phyloP scores from a whole-genome alignment of 129 eudicot genomes.

The Solidago caesia region DNA sequence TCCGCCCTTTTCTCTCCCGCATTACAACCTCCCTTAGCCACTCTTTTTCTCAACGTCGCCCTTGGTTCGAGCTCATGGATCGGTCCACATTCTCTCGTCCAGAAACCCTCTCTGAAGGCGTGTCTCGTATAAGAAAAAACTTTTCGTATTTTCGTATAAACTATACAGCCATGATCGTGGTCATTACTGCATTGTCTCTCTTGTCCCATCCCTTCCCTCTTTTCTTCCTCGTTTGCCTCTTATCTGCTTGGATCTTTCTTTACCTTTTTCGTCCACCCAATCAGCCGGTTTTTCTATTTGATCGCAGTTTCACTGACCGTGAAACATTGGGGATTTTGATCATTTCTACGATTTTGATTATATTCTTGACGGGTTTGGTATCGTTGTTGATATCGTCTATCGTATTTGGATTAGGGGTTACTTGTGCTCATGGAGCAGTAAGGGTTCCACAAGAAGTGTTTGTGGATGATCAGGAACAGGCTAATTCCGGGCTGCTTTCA shows the following conservation, averaged over 20 bases:
- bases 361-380: conserved; percentile 67
- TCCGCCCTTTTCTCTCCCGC: conserved; percentile 50
- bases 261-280: conserved; percentile 68
- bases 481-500: conserved; percentile 27
- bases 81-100: conserved; percentile 69
- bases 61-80: conserved; percentile 75
- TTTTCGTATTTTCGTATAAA: conserved; percentile 64
- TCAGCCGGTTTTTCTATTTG: conserved; percentile 51
- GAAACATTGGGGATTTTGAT: conserved; percentile 55
- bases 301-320: conserved; percentile 51
- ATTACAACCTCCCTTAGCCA: conserved; percentile 35
- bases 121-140: conserved; percentile 61
- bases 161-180: conserved; percentile 46
- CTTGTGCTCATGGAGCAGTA: conserved; percentile 55
- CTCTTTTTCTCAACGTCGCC: conserved; percentile 58
- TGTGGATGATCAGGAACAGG: conserved; percentile 50
- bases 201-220: conserved; percentile 68
- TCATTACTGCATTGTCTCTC: conserved; percentile 50
- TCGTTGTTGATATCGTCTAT: conserved; percentile 58
- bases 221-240: conserved; percentile 51
- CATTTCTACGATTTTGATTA: conserved; percentile 35
- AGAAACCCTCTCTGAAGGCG: conserved; percentile 56
- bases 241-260: conserved; percentile 63
- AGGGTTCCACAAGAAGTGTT: conserved; percentile 76
- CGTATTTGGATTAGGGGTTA: conserved; percentile 49